Base-by-base conservation (phyloP, 1,139 yeast genomes). In the Yamadazyma sp. region DNA sequence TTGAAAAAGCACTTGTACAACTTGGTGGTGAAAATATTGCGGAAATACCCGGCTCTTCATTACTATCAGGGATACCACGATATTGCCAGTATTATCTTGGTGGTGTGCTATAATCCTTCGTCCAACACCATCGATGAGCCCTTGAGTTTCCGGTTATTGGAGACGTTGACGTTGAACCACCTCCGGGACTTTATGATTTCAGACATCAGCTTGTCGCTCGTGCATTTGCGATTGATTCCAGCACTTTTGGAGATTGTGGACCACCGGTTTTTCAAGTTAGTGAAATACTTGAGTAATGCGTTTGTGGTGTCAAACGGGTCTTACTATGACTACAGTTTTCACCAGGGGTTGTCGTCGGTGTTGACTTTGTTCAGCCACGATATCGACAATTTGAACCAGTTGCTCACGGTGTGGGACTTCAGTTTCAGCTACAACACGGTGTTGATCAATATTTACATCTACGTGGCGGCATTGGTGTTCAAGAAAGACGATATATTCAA, bases 41-140 rank as follows among this genome's bases (percentile, higher is more conserved):
- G 88, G 23, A 70, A 70, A 23, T 69, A 83, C 50, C 90, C 90
- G 0, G 52, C 60, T 8, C 64, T 90, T 32, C 68, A 78, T 42
- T 92, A 92, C 59, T 92, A 88, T 56, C 98, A 92, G 61, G 98
- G 98, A 0, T 88, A 76, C 56, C 97, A 92, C 61, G 97, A 92
- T 54, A 68, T 90, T 26, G 90, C 89, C 2, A 76, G 86, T 35
- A 72, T 86, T 8, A 64, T 86, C n/a, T 62, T 85, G 15, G 52
- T 82, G 15, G 76, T 83, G 0, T 78, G 78, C 50, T 66, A 62
- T 11, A 41, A 51, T 24, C 50, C 50, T 7, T 45, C 42, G 15
- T 41, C 50, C 4, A 47, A 51, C 4, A 53, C 51, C 39, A 32
- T 54, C 14, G 57, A 69, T 33, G 72, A 69, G 33, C 66, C 61